A percentile compares a stretch with the other conserved stretches of the same genome.
phyloP scores from a whole-genome alignment of 306 rosid species.

The Ammopiptanthus mongolicus region DNA sequence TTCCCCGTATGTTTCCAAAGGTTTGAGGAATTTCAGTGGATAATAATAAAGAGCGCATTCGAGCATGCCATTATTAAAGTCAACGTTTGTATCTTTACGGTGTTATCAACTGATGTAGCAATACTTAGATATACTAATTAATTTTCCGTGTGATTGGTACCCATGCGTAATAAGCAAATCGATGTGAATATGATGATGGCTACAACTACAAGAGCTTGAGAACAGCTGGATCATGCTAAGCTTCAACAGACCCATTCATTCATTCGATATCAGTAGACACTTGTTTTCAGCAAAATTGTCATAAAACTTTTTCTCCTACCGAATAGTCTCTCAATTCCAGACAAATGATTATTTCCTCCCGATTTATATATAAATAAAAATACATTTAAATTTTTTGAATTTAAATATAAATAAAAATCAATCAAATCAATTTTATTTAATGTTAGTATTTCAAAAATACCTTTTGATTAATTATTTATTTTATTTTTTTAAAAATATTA shows the following conservation, averaged over 20 bases:
- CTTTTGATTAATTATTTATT: too few species aligned
- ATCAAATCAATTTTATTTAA: too few species aligned
- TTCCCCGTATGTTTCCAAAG: background rate
- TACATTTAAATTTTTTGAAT: too few species aligned
- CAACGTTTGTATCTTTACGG: conserved; percentile 10
- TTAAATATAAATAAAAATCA: too few species aligned
- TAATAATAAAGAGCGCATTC: conserved; percentile 15
- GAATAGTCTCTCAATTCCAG: too few species aligned
- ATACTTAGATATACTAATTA: background rate
- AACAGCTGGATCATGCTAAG: conserved; percentile 50
- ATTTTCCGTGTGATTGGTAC: conserved; percentile 16
- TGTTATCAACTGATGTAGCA: background rate
- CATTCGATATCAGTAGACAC: background rate
- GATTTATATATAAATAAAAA: too few species aligned
- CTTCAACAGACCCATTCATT: conserved; percentile 17
- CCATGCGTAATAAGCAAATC: conserved; percentile 14
- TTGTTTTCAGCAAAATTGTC: background rate
- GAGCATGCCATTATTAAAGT: conserved; percentile 10
- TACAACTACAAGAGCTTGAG: conserved; percentile 23
- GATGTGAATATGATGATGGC: conserved; percentile 8
- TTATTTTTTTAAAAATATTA: too few species aligned
- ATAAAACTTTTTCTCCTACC: too few species aligned
- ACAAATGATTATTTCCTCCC: too few species aligned
- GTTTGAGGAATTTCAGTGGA: conserved; percentile 6
- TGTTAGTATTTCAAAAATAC: too few species aligned